phyloP scores from a whole-genome alignment of 1,284 basidiomycete genomes.

The Leccinum subfulvum region DNA sequence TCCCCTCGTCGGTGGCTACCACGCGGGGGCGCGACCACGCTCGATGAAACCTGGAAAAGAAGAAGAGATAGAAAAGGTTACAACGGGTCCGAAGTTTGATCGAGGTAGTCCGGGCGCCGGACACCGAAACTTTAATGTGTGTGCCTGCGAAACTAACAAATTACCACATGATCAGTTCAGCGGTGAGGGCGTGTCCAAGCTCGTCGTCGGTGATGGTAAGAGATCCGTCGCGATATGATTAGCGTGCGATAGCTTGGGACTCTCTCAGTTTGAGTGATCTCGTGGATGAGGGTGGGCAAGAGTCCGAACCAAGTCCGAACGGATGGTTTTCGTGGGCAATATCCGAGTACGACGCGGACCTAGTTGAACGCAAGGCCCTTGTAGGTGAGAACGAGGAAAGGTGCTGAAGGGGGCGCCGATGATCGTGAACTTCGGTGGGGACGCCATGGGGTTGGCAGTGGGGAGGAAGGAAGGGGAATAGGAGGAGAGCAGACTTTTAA shows the following conservation, averaged over 20 bases:
- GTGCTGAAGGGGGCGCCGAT: constrained; percentile 1
- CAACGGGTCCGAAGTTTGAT: background rate
- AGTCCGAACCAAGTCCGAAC: no score
- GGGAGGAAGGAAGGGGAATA: no score
- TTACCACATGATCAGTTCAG: no score
- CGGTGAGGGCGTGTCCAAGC: no score
- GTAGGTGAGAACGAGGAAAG: constrained; percentile 32
- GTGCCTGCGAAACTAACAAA: no score
- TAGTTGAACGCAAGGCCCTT: constrained; percentile 30
- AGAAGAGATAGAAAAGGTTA: background rate
- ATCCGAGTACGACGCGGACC: constrained; percentile 28
- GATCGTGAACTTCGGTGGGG: no score
- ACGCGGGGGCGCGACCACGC: constrained; percentile 29
- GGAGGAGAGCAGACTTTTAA: no score
- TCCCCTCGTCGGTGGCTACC: constrained; percentile 25
- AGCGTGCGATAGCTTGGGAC: constrained; percentile 24
- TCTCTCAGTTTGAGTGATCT: constrained; percentile 29
- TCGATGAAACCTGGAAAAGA: constrained; percentile 21
- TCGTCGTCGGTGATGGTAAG: constrained; percentile 11
- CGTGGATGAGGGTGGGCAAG: constrained; percentile 31
- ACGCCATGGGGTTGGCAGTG: no score
- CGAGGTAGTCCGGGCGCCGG: background rate
- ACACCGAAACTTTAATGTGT: no score
- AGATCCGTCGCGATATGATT: constrained; percentile 26
- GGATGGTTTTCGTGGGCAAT: background rate